Conservation (phyloP, 371 early-diverging fungal species). For the Syncephalis fuscata region DNA sequence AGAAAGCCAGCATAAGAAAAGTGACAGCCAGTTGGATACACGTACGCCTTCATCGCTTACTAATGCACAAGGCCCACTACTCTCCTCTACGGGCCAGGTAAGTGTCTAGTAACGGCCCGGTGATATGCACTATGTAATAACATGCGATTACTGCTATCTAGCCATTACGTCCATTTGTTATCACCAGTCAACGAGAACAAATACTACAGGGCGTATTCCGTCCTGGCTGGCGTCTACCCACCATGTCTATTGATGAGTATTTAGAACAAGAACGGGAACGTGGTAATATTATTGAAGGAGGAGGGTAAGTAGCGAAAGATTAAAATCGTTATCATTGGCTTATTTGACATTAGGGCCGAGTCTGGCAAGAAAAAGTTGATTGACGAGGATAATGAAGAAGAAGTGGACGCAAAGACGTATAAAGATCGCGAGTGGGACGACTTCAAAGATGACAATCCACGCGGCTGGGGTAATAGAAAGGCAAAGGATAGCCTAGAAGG, state of each 20-base stretch:
- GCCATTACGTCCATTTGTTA: conserved; percentile 76
- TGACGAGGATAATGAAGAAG: conserved; percentile 68
- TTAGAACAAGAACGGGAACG: conserved; percentile 68
- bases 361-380: conserved; percentile 39
- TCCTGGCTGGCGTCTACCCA: conserved; percentile 78
- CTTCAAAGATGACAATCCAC: conserved; percentile 81
- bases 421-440: conserved; percentile 84
- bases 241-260: conserved; percentile 94
- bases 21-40: conserved; percentile 13
- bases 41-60: conserved; percentile 8
- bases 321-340: not conserved
- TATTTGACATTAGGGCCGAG: conserved; percentile 6
- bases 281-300: conserved; percentile 75
- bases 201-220: conserved; percentile 69
- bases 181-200: conserved; percentile 57
- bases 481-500: too few species aligned
- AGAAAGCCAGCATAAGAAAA: conserved; percentile 5
- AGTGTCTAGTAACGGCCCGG: conserved; percentile 4
- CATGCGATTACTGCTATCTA: conserved; percentile 6
- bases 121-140: conserved; percentile 3
- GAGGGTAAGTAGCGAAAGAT: conserved; percentile 38
- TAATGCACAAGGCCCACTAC: conserved; percentile 19
- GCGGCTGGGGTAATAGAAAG: conserved; percentile 57
- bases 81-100: conserved; percentile 39
- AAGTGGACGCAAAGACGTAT: conserved; percentile 59